phyloP scores from a whole-genome alignment of 495 filamentous ascomycete species.

The Articulospora tetracladia region DNA sequence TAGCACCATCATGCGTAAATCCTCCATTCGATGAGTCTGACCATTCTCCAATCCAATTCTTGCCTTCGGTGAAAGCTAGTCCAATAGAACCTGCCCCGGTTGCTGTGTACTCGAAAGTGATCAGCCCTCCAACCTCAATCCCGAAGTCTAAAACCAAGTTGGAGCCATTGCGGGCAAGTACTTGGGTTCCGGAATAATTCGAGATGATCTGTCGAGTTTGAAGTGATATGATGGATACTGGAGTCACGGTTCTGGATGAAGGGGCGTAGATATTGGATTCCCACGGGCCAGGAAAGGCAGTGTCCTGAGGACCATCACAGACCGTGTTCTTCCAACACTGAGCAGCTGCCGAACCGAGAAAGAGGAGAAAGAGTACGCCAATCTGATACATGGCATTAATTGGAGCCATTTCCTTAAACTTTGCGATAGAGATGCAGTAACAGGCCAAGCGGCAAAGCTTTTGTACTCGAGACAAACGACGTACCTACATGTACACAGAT shows the following conservation, averaged over 20 bases:
- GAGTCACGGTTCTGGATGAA: constrained; percentile 46
- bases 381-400: too few species aligned
- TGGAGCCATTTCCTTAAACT: too few species aligned
- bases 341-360: too few species aligned
- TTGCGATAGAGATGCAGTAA: too few species aligned
- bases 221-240: constrained; percentile 38
- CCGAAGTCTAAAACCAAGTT: constrained; percentile 54
- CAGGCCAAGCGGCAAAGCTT: too few species aligned
- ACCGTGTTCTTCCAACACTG: constrained; percentile 16
- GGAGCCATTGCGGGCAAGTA: constrained; percentile 42
- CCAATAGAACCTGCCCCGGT: constrained; percentile 46
- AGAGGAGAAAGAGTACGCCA: not conserved
- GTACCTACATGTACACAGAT: too few species aligned
- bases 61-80: constrained; percentile 59
- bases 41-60: constrained; percentile 57
- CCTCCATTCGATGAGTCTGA: constrained; percentile 56
- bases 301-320: constrained; percentile 15
- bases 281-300: constrained; percentile 57
- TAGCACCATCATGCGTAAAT: constrained; percentile 47
- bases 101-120: constrained; percentile 44
- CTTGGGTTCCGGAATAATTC: constrained; percentile 28
- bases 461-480: too few species aligned
- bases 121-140: constrained; percentile 53
- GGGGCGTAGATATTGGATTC: constrained; percentile 59
- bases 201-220: constrained; percentile 31